phyloP scores from a whole-genome alignment of 495 filamentous ascomycete genomes.

The Rhypophila decipiens region DNA sequence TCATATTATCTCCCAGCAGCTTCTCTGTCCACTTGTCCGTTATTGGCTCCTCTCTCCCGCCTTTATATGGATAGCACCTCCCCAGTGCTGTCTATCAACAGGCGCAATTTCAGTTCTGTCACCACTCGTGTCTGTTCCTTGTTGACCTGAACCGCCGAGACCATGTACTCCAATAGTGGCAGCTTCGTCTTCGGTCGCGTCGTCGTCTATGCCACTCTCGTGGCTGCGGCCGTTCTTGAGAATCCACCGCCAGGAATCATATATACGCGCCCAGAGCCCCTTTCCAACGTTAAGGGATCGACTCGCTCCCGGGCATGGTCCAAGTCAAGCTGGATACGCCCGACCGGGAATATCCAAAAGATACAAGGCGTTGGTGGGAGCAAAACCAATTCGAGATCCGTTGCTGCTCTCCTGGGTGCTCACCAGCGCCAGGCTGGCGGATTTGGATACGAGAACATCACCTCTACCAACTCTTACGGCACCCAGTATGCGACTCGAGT shows the following conservation, averaged over 20 bases:
- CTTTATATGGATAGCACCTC: too few relatives aligned
- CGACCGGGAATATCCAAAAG: conserved; percentile 11
- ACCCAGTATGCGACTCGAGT: conserved; percentile 32
- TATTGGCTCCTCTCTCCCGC: too few relatives aligned
- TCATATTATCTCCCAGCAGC: too few relatives aligned
- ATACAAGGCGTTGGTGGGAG: conserved; percentile 5
- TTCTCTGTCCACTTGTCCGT: too few relatives aligned
- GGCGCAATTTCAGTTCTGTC: too few relatives aligned
- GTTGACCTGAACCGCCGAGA: too few relatives aligned
- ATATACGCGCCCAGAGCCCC: conserved; percentile 11
- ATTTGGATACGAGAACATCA: conserved; percentile 33
- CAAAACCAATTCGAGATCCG: conserved; percentile 19
- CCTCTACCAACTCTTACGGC: conserved; percentile 28
- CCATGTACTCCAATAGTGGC: too few relatives aligned
- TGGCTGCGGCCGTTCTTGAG: not conserved
- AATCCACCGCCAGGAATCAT: conserved; percentile 17
- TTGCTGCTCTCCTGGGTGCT: conserved; percentile 23
- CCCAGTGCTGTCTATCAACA: too few relatives aligned
- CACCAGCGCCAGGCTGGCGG: conserved; percentile 25
- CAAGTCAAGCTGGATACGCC: not conserved
- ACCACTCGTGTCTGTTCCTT: too few relatives aligned
- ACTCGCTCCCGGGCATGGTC: conserved; percentile 9
- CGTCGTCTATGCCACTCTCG: not conserved
- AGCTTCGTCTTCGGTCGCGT: not conserved
- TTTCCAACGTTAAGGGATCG: too few relatives aligned